These are phyloP conservation scores for Allantophomopsis lycopodina DNA, from an alignment of 2,329 filamentous ascomycete genomes.

Conservation along the genomic window DNA sequence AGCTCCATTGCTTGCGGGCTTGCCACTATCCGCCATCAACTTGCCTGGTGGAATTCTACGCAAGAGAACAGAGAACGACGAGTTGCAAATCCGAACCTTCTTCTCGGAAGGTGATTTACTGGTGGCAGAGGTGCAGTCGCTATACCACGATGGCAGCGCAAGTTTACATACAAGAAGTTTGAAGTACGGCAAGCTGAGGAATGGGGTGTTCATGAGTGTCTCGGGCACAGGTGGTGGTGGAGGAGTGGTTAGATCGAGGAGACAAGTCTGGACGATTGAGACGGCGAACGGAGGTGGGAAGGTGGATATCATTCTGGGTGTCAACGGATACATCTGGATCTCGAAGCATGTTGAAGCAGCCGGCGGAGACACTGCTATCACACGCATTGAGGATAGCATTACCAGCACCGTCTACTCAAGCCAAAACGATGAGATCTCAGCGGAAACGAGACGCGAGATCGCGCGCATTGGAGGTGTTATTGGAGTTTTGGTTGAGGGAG, in stretches of 20 bases:
- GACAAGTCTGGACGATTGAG: slow-evolving; percentile 80
- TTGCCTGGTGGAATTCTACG: slow-evolving; percentile 85
- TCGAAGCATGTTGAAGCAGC: slow-evolving; percentile 63
- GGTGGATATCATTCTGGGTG: slow-evolving; percentile 79
- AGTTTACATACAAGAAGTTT: slow-evolving; percentile 80
- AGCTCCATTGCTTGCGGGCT: slow-evolving; percentile 68
- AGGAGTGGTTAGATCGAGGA: slow-evolving; percentile 69
- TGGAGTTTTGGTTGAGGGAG: slow-evolving; percentile 67
- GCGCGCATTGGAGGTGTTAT: slow-evolving; percentile 72
- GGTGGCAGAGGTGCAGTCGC: slow-evolving; percentile 84
- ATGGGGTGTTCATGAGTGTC: slow-evolving; percentile 79
- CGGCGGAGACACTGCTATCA: slow-evolving; percentile 42
- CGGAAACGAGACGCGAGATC: slow-evolving; percentile 76
- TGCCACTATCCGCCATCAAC: slow-evolving; percentile 86
- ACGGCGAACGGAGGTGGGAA: slow-evolving; percentile 40
- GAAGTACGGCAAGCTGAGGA: slow-evolving; percentile 90
- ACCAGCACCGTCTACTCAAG: slow-evolving; percentile 83
- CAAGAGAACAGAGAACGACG: slow-evolving; percentile 86
- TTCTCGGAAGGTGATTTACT: slow-evolving; percentile 91
- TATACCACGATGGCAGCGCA: slow-evolving; percentile 76
- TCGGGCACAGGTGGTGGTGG: slow-evolving; percentile 64
- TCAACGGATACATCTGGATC: slow-evolving; percentile 97
- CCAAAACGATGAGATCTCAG: slow-evolving; percentile 77
- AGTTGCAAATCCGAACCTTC: slow-evolving; percentile 94
- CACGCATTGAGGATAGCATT: slow-evolving; percentile 76